Evolutionary conservation across 331 rosid species (phyloP), one percentile per base, ranked within the genome.

Genomic region (Stylosanthes scabra): DNA sequence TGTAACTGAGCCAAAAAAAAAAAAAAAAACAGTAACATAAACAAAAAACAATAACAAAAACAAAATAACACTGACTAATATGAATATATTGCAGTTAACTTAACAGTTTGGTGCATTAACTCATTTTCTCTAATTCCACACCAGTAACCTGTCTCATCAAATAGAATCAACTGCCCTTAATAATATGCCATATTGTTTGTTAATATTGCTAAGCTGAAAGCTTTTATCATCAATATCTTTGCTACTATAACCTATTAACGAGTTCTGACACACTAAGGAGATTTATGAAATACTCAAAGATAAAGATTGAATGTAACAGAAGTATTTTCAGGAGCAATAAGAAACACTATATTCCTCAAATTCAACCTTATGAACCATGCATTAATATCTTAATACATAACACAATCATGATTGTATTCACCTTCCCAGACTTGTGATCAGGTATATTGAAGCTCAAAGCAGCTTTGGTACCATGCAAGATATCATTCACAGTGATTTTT

Each of bases 371-470:
- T 28, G 11, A 69, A 68, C 16, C 57, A 52, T 39, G 55, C 50
- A 52, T 40, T 47, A 66, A 52, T 15, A 60, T 57, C 40, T 59
- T 67, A 13, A 16, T 40, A 62, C 13, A 70, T 15, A 13, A 59
- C 25, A 44, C 29, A 14, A 70, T 13, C 66, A 66, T 29, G 63
- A 57, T 50, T 47, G 13, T 55, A 82, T 91, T 62, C 81, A 91
- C 98, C 94, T 89, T 93, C 83, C 98, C 96, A 50, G 98, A 93
- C 87, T 87, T 91, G 78, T 93, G 96, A 84, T 91, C 98, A 4
- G 98, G 98, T 77, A 93, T 80, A 66, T 44, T 88, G 89, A 93
- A 93, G 96, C 98, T 91, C 68, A 87, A 46, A 28, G 88, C 89
- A 52, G 83, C 85, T 80, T 89, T 93, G 77, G 90, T 88, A 54